Conservation (phyloP, 352 stramenopile genomes). For the Globisporangium ultimum region DNA sequence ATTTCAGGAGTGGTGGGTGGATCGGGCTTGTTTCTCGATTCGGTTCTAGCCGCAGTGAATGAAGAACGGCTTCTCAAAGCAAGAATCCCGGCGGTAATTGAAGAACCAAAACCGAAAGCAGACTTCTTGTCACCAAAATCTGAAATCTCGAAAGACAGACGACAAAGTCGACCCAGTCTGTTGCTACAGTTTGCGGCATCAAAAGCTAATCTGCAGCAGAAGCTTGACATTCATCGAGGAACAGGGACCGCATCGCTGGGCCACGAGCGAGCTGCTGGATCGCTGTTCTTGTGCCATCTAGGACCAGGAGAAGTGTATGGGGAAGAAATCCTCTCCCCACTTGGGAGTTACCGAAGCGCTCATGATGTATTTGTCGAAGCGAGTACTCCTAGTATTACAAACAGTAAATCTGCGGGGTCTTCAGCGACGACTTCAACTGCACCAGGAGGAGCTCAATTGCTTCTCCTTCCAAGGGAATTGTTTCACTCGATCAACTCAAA, state of each 20-base stretch:
- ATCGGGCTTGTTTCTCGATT: constrained; percentile 37
- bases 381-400: background rate
- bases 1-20: constrained; percentile 10
- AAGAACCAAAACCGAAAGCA: background rate
- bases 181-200: constrained; percentile 9
- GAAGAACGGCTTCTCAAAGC: constrained; percentile 19
- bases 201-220: constrained; percentile 15
- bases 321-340: constrained; percentile 36
- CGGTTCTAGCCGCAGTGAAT: constrained; percentile 44
- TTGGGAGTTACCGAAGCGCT: constrained; percentile 28
- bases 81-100: constrained; percentile 7
- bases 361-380: constrained; percentile 38
- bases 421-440: background rate
- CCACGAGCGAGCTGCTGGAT: background rate
- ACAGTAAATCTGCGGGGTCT: no score
- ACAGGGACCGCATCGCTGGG: background rate
- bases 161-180: background rate
- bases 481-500: constrained; percentile 35
- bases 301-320: constrained; percentile 44
- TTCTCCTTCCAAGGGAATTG: constrained; percentile 34
- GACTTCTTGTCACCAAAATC: no score
- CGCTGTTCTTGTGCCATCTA: constrained; percentile 40
- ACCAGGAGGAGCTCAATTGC: constrained; percentile 18
- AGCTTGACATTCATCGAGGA: constrained; percentile 9
- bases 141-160: constrained; percentile 4